Evolutionary conservation across 2,329 filamentous ascomycete genomes (phyloP), one percentile per base, ranked within the genome.

Genomic region (Nemania abortiva): DNA sequence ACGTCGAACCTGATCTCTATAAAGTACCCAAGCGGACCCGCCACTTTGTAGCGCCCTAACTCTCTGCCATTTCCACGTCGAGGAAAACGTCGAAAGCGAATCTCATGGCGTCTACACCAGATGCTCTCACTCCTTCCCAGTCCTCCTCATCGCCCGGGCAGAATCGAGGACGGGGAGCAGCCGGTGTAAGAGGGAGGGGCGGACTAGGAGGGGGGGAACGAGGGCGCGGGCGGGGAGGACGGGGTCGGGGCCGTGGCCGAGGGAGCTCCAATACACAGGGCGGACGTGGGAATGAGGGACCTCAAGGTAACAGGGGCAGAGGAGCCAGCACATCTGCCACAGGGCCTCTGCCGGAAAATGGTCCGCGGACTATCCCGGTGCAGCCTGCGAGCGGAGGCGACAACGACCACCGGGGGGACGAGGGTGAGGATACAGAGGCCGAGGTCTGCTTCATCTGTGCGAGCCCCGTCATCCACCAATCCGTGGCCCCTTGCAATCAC

Each of bases 401-500:
- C n/a, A 50, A 56, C 58, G 77, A 81, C 69, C 83, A 81, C 2
- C 88, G 88, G 55, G 88, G 87, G 29, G 87, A 86, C 27, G 83
- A 81, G 2, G 88, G 88, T 56, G 88, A 87, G 31, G 87, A 86
- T 27, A 84, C 84, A 34, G 92, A 94, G 65, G 91, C 86, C 29
- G 94, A 98, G 71, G 88, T 98, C 70, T 99, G 96, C 88, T 98
- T 98, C 82, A 99, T 99, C 77, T 99, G 96, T 82, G 95, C 96
- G 65, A 97, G 95, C 73, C 89, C 91, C 1, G 91, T 99, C 56
- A 89, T 92, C 57, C 94, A 98, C 83, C 90, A 93, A 75, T 92
- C 95, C 10, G 90, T 99, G 72, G 90, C 95, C 37, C 95, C 96
- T 22, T 99, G 96, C 82, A 98, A 98, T 81, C 96, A 99, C 82